Percentiles rank a stretch among this genome's conserved stretches.
These are phyloP conservation scores for Plantago coronopus DNA, from an alignment of 305 asterid species.

Conservation along the genomic window DNA sequence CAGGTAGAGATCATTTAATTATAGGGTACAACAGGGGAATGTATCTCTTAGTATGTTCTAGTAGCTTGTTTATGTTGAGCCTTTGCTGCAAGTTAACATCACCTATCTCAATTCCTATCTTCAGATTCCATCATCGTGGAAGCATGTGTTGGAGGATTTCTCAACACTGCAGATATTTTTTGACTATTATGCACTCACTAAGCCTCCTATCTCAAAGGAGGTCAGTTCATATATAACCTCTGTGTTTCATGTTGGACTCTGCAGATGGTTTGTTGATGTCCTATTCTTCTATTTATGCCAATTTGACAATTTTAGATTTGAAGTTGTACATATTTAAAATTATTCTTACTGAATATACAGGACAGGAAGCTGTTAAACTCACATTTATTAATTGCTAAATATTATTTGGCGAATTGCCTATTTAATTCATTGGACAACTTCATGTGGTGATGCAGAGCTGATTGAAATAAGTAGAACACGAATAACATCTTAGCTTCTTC, in stretches of 20 bases:
- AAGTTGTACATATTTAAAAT: not conserved
- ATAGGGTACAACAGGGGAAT: not conserved
- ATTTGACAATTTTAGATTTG: not conserved
- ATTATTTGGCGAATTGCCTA: no score
- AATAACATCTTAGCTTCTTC: no score
- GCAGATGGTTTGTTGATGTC: slow-evolving; percentile 14
- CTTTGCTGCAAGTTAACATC: slow-evolving; percentile 21
- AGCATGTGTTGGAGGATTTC: slow-evolving; percentile 67
- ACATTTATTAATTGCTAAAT: no score
- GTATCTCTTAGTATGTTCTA: slow-evolving; percentile 8
- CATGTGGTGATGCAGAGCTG: not conserved
- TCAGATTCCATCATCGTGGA: slow-evolving; percentile 95
- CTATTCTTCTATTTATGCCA: slow-evolving; percentile 6
- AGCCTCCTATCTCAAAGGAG: slow-evolving; percentile 94
- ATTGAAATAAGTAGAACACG: not conserved
- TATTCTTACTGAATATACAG: not conserved
- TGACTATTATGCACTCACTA: slow-evolving; percentile 77
- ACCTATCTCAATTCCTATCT: slow-evolving; percentile 23
- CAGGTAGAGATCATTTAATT: slow-evolving; percentile 51
- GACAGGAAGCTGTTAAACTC: not conserved
- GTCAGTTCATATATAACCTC: slow-evolving; percentile 35
- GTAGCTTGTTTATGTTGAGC: slow-evolving; percentile 2
- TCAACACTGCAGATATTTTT: slow-evolving; percentile 88
- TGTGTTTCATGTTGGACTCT: slow-evolving; percentile 11
- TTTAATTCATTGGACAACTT: not conserved